Base-by-base conservation (phyloP, 257 asterid genomes). In the Ophiorrhiza pumila region DNA sequence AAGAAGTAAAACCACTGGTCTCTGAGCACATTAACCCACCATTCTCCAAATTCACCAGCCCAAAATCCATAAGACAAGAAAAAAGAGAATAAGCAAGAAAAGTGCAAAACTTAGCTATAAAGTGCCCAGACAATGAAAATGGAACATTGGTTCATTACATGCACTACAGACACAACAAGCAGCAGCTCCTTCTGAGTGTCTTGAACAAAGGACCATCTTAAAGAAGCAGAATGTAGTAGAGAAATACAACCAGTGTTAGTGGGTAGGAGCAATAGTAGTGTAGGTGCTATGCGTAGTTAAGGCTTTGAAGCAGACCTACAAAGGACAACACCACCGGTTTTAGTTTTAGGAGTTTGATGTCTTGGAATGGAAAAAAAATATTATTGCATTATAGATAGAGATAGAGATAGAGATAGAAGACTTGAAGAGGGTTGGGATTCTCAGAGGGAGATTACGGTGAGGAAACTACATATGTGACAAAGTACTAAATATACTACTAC, bases 21-120 rank as follows among this genome's bases (percentile, higher is more conserved):
- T 70, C 84, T 65, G 88, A 79, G 71, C 64, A 65, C 73, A 80
- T 65, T 66, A 82, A 72, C 71, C 81, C 79, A 47, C 79, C 78
- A 72, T 70, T 76, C 57, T 89, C 98, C 69, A 89, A 78, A n/a
- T 85, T 85, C 79, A 88, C 84, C 41, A 74, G 80, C 35, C 86
- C 95, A 78, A 89, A 89, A 82, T 93, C 97, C 97, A 90, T 93
- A 22, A 80, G 57, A 65, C 9, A 65, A 27, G 47, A 12, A 25
- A 27, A 57, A 12, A 25, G 12, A n/a, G 41, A 65, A 14, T 22
- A 47, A 73, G 71, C 31, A 31, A 66, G 58, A 22, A 69, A 69
- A 66, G 73, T 56, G 77, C 63, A 50, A 52, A 31, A 56, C 45
- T 65, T 53, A 45, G 69, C 80, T 80, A 80, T 18, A 72, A 59